Conservation (phyloP, 371 early-diverging fungal species). For the Mucor sp. region DNA sequence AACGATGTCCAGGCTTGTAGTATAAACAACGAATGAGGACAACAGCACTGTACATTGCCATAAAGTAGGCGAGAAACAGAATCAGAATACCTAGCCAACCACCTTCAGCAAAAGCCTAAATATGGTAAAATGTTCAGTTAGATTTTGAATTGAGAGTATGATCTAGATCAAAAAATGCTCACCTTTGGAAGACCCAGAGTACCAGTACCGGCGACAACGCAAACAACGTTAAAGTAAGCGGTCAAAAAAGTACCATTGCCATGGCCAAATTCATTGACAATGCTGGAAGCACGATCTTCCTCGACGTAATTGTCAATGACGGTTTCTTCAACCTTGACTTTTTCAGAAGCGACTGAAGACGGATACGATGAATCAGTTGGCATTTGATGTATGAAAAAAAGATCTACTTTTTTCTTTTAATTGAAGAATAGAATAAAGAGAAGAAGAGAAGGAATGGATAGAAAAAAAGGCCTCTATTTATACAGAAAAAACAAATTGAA, state of each 20-base stretch:
- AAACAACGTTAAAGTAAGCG: no score
- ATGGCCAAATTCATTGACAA: slow-evolving; percentile 33
- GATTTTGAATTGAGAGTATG: background rate
- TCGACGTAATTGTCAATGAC: slow-evolving; percentile 36
- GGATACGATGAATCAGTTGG: background rate
- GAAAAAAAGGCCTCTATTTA: background rate
- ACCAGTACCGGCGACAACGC: no score
- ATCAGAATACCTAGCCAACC: slow-evolving; percentile 53
- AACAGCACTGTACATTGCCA: slow-evolving; percentile 45
- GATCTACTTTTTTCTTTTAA: background rate
- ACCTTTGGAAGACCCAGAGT: slow-evolving; percentile 66
- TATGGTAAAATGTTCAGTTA: background rate
- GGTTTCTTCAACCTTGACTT: slow-evolving; percentile 34
- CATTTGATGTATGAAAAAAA: background rate
- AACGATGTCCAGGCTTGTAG: slow-evolving; percentile 51
- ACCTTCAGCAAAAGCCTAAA: slow-evolving; percentile 30
- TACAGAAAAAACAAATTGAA: background rate
- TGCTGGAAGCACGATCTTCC: slow-evolving; percentile 27
- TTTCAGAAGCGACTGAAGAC: slow-evolving; percentile 8
- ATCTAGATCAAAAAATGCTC: background rate
- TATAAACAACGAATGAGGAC: slow-evolving; percentile 43
- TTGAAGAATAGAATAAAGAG: background rate
- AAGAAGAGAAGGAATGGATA: background rate
- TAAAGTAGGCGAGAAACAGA: slow-evolving; percentile 34
- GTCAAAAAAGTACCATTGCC: no score